Evolutionary conservation across 768 basidiomycete species (phyloP).

Genomic region (Dioszegia hungarica): DNA sequence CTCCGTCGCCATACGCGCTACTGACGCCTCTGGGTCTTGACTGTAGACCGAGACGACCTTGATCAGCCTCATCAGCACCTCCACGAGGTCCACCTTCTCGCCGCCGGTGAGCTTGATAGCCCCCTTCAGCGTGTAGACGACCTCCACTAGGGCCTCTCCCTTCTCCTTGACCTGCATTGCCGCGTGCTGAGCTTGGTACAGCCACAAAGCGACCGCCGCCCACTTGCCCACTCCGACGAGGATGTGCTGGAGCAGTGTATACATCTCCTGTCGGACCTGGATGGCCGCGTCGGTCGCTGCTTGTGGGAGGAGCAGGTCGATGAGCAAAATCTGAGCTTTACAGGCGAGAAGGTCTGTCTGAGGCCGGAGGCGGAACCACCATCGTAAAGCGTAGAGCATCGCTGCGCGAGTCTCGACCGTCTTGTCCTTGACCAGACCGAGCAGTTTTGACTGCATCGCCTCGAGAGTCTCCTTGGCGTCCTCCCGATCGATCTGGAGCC

Average conservation of each 20-base stretch:
- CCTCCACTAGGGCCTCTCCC: neutral
- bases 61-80: neutral
- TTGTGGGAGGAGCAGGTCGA: neutral
- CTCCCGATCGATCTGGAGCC: constrained; percentile 10
- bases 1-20: neutral
- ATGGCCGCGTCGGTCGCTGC: constrained; percentile 26
- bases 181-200: constrained; percentile 7
- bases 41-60: constrained; percentile 1
- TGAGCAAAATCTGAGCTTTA: neutral
- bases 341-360: neutral
- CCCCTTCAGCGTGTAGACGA: neutral
- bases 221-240: constrained; percentile 15
- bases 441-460: constrained; percentile 12
- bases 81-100: neutral
- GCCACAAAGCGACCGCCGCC: constrained; percentile 16
- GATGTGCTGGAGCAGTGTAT: constrained; percentile 11
- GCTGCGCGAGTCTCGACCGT: constrained; percentile 33
- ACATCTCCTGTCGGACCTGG: constrained; percentile 34
- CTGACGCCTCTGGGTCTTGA: neutral
- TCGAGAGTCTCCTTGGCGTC: neutral
- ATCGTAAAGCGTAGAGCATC: constrained; percentile 33
- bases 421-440: constrained; percentile 10
- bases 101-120: neutral
- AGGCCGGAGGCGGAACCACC: constrained; percentile 13
- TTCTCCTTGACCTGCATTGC: neutral